A percentile compares a stretch with the other conserved stretches of the same genome.
Conservation (phyloP, 2,329 filamentous ascomycete species). For the Sarocladium kiliense region DNA sequence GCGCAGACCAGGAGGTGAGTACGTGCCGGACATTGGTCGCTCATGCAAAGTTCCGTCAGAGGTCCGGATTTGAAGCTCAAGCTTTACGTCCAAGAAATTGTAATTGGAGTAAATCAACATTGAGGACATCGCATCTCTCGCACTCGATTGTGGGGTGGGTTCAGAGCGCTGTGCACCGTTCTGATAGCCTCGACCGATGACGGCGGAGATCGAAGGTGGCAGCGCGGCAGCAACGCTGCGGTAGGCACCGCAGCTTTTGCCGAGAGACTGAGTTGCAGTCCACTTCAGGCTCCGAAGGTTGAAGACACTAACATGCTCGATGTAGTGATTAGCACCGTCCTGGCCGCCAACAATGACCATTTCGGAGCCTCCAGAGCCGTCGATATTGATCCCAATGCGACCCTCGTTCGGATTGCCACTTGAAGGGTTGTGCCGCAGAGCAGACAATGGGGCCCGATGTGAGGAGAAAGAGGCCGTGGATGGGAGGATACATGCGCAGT, state of each 20-base stretch:
- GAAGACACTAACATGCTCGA: slow-evolving; percentile 98
- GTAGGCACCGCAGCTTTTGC: slow-evolving; percentile 93
- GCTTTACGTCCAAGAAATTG: slow-evolving; percentile 94
- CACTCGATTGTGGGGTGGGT: slow-evolving; percentile 42
- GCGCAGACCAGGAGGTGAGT: slow-evolving; percentile 84
- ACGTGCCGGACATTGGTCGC: slow-evolving; percentile 79
- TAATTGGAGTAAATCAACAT: slow-evolving; percentile 99
- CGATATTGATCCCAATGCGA: slow-evolving; percentile 79
- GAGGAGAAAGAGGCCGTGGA: slow-evolving; percentile 86
- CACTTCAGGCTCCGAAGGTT: slow-evolving; percentile 92
- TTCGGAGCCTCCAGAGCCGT: slow-evolving; percentile 87
- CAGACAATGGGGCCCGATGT: slow-evolving; percentile 74
- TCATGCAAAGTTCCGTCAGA: slow-evolving; percentile 81
- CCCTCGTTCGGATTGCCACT: slow-evolving; percentile 82
- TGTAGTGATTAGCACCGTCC: slow-evolving; percentile 97
- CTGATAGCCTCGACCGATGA: slow-evolving; percentile 57
- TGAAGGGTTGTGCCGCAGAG: slow-evolving; percentile 83
- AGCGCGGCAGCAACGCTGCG: slow-evolving; percentile 90
- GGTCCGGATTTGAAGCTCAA: slow-evolving; percentile 84
- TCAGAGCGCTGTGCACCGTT: slow-evolving; percentile 37
- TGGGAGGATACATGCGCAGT: slow-evolving; percentile 88
- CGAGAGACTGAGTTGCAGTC: slow-evolving; percentile 82
- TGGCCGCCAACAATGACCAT: slow-evolving; percentile 97
- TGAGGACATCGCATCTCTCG: slow-evolving; percentile 53
- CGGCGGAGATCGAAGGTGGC: slow-evolving; percentile 57